These are phyloP conservation scores for Barnettozyma sucrosica DNA, from an alignment of 805 yeast species.

Conservation along the genomic window DNA sequence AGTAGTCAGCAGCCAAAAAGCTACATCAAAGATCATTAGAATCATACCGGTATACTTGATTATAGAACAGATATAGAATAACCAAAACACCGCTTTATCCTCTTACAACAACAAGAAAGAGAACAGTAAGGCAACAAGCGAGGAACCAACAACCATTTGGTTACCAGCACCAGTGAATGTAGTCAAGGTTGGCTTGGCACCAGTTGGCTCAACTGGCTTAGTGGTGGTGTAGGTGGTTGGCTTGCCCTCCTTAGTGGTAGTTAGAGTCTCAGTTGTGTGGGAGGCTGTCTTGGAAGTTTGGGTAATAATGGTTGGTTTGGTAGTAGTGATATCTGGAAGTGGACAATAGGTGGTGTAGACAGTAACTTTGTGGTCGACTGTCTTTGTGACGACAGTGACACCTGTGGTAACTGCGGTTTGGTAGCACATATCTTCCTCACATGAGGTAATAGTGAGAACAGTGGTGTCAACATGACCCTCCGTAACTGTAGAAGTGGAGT, in stretches of 20 bases:
- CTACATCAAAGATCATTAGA: no score
- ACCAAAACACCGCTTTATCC: background rate
- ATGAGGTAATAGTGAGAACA: constrained; percentile 24
- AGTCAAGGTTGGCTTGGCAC: constrained; percentile 2
- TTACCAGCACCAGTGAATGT: constrained; percentile 12
- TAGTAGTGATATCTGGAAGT: constrained; percentile 5
- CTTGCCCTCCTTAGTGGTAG: background rate
- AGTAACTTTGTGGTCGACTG: constrained; percentile 28
- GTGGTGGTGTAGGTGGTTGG: background rate
- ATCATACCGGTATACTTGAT: background rate
- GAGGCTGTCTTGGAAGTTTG: background rate
- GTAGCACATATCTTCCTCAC: constrained; percentile 27
- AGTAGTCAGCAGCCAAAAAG: no score
- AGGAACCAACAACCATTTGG: constrained; percentile 9
- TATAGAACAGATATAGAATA: no score
- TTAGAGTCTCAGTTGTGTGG: background rate
- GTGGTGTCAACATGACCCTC: constrained; percentile 6
- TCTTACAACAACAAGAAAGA: constrained; percentile 7
- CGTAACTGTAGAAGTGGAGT: constrained; percentile 2
- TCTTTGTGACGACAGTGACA: constrained; percentile 29
- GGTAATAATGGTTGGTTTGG: background rate
- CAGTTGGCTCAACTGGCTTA: background rate
- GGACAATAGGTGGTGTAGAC: constrained; percentile 20
- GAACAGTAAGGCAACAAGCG: constrained; percentile 6
- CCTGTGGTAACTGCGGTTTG: constrained; percentile 24